Base-by-base conservation (phyloP, 1,284 basidiomycete genomes). In the Tetrapyrgos nigripes region DNA sequence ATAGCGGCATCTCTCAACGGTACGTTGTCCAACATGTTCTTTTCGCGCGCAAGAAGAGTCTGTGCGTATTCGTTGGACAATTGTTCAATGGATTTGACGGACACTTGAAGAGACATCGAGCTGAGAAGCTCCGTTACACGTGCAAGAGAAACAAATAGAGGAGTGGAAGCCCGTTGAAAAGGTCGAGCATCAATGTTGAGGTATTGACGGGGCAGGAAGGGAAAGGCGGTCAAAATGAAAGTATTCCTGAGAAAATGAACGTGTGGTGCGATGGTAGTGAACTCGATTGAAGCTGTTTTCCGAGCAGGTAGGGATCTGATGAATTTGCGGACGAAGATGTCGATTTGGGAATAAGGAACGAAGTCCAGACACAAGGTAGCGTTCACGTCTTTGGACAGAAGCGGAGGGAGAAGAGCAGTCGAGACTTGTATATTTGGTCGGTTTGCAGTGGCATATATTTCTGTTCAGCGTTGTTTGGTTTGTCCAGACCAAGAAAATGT, bases 81-180 rank as follows among this genome's bases (percentile, higher is more conserved):
- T 57, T 86, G 83, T 10, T 66, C 70, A 24, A 83, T 60, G 5
- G 73, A 70, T 44, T 73, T 61, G 52, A 85, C 64, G n/a, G 10
- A 40, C 27, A 50, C 6, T n/a, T 67, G n/a, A 60, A 69, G n/a
- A 79, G 65, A 5, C 63, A 59, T 3, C 10, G 27, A 29, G 19
- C 27, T 13, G 62, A 79, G 62, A 9, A 72, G 54, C 31, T 69
- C 66, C 24, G 77, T 65, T 55, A 80, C 58, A 6, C 64, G 66
- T 19, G 72, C 65, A 9, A 80, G 63, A 4, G 70, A 70, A 4
- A 67, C 45, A 45, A 75, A 65, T 11, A 76, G 68, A 23, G 73
- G 74, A 8, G 69, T 72, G 37, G 72, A 67, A 13, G 70, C 76
- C 28, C 24, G 48, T 52, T 59, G 50, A 4, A 58, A 52, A 3